Percentiles rank a stretch among this genome's conserved stretches.
Evolutionary conservation across 108 stramenopile species (phyloP).

Genomic region (Nitzschia inconspicua): DNA sequence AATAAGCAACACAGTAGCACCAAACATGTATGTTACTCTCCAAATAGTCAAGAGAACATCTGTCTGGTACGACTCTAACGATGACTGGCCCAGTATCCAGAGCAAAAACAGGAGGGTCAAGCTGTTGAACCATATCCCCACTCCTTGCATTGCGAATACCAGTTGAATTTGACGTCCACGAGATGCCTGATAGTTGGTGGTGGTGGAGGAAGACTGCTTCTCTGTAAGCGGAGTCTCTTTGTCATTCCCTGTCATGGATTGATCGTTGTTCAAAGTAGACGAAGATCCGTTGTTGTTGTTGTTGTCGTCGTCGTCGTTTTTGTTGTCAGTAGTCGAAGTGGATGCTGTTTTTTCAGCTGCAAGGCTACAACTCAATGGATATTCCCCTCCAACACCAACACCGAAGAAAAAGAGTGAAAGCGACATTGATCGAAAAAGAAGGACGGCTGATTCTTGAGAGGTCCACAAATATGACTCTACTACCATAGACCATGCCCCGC

Average conservation of each 20-base stretch:
- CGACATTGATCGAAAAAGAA: constrained; percentile 37
- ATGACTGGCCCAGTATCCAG: constrained; percentile 18
- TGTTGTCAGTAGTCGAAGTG: constrained; percentile 12
- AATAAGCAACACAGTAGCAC: constrained; percentile 41
- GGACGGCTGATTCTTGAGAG: constrained; percentile 23
- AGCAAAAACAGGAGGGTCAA: constrained; percentile 42
- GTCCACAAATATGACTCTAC: background rate
- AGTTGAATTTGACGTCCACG: constrained; percentile 58
- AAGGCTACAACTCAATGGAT: constrained; percentile 52
- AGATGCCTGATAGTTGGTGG: background rate
- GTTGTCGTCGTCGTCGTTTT: background rate
- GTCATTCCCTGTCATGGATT: background rate
- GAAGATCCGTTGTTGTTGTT: background rate
- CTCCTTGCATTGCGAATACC: constrained; percentile 73
- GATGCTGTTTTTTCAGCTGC: constrained; percentile 55
- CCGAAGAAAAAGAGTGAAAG: constrained; percentile 57
- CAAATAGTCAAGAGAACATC: constrained; percentile 42
- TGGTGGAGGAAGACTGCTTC: background rate
- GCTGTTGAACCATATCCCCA: constrained; percentile 67
- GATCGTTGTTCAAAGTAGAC: background rate
- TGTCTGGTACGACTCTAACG: constrained; percentile 11
- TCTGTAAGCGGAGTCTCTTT: background rate
- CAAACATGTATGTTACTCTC: constrained; percentile 52
- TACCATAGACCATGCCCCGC: background rate
- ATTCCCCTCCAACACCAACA: constrained; percentile 76